phyloP scores from a whole-genome alignment of 1,284 basidiomycete genomes.

The Microbotryum intermedium region DNA sequence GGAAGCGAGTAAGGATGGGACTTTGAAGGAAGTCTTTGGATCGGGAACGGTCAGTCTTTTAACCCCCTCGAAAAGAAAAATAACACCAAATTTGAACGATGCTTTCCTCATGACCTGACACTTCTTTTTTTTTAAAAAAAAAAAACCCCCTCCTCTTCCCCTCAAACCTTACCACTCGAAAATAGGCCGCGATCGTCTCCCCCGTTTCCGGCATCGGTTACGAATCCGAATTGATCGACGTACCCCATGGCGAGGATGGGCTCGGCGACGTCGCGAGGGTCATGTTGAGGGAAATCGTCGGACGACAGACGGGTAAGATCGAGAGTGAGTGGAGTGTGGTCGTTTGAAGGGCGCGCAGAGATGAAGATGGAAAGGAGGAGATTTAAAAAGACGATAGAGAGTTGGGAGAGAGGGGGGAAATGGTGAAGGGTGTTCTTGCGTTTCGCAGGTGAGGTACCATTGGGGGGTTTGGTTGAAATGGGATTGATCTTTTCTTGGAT shows the following conservation, averaged over 20 bases:
- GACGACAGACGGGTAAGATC: conserved; percentile 79
- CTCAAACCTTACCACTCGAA: background rate
- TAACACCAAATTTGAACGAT: background rate
- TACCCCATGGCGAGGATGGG: conserved; percentile 75
- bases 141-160: no score
- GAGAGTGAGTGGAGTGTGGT: conserved; percentile 61
- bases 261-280: conserved; percentile 54
- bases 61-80: background rate
- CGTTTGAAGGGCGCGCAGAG: background rate
- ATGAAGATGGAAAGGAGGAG: background rate
- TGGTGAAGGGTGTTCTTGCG: no score
- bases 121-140: no score
- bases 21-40: conserved; percentile 88
- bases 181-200: conserved; percentile 52
- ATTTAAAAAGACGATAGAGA: no score
- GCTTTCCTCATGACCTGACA: background rate
- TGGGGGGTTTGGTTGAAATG: no score
- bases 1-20: conserved; percentile 61
- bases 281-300: conserved; percentile 75
- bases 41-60: conserved; percentile 54
- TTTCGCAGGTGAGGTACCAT: no score
- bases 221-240: conserved; percentile 66
- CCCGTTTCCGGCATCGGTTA: conserved; percentile 46
- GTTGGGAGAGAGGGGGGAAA: no score
- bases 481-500: no score